Evolutionary conservation across 176 grass and related monocot species (phyloP).

Genomic region (Olyra latifolia): DNA sequence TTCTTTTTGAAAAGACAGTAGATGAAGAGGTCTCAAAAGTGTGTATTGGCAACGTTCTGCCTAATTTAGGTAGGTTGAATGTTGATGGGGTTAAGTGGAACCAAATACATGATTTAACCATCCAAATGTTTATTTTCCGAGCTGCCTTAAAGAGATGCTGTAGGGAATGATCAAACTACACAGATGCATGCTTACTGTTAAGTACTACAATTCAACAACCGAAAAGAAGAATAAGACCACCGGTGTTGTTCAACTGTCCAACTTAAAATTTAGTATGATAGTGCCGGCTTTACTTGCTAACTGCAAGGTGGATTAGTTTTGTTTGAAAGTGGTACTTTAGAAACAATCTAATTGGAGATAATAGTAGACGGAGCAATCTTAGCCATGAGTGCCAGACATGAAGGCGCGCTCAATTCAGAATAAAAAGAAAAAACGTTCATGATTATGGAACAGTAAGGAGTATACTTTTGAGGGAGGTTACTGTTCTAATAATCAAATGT

Average conservation of each 20-base stretch:
- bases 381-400: conserved; percentile 1
- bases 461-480: background rate
- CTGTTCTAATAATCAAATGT: background rate
- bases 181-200: background rate
- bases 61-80: conserved; percentile 35
- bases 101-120: background rate
- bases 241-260: background rate
- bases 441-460: background rate
- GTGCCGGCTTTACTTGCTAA: background rate
- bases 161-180: background rate
- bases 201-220: background rate
- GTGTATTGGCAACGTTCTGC: background rate
- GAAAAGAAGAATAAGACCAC: conserved; percentile 15
- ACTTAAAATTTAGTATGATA: conserved; percentile 3
- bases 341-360: background rate
- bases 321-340: background rate
- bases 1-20: background rate
- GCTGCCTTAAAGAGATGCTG: background rate
- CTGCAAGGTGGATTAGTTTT: background rate
- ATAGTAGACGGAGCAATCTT: too few relatives aligned
- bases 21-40: conserved; percentile 17
- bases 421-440: background rate
- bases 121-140: background rate
- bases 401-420: background rate
- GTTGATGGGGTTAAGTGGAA: background rate